Evolutionary conservation across 305 asterid genomes (phyloP), one percentile per base, ranked within the genome.

Genomic region (Fraxinus latifolia): DNA sequence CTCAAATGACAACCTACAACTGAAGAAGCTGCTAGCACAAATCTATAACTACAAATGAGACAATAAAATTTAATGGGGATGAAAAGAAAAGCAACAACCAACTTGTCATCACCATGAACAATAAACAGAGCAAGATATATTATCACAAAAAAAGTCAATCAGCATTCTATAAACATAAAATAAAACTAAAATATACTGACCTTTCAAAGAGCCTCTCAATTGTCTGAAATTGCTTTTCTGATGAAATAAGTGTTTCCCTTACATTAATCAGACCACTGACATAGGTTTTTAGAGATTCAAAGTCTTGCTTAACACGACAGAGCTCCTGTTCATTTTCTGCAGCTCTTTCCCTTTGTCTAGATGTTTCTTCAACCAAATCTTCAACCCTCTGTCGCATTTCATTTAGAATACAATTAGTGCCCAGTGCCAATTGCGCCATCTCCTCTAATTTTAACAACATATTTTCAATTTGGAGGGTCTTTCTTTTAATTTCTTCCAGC

Each of bases 341-440:
- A 87, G 98, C 99, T 89, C 97, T 88, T 84, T 91, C 94, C 90
- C 98, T 89, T 85, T 96, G 98, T 86, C 97, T 88, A 82, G 97
- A 90, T 58, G 99, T 96, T 89, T 94, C 99, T 76, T 92, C 97
- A 80, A 96, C 99, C 95, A 96, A 92, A 91, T 94, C 97, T 86
- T 94, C 97, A 77, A 96, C 98, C 88, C 98, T 90, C 83, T 92
- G 97, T 23, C 92, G 89, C 99, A 94, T 90, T 87, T 96, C 98
- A 83, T 87, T 91, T 88, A 96, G 87, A 84, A 94, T 89, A 85
- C 82, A 84, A 82, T 94, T 93, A 67, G 99, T 93, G 37, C 91
- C 93, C 82, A 80, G 68, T 33, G 97, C 97, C 88, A 96, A 93
- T 86, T 87, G 90, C 82, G 91, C 97, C 99, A 96, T 96, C 87